A percentile compares a stretch with the other conserved stretches of the same genome.
Conservation (phyloP, 805 yeast species). For the Maudiozyma bulderi region DNA sequence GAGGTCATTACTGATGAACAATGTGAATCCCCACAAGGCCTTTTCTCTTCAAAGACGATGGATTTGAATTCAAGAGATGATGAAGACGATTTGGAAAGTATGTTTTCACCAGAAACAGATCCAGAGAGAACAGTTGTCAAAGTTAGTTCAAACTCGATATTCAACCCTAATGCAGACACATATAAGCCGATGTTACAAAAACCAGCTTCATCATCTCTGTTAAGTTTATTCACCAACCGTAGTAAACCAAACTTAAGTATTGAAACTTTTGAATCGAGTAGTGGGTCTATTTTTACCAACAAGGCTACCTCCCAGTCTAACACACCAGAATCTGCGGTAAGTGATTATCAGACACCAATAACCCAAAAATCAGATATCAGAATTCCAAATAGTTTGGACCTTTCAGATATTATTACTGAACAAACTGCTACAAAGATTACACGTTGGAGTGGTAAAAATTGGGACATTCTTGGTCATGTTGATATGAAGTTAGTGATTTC, state of each 20-base stretch:
- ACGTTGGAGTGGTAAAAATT: conserved; percentile 17
- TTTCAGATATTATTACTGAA: conserved; percentile 1
- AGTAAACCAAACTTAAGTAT: conserved; percentile 11
- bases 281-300: not conserved
- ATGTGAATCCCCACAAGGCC: not conserved
- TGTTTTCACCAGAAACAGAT: not conserved
- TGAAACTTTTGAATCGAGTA: conserved; percentile 6
- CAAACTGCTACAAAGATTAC: conserved; percentile 12
- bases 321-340: not conserved
- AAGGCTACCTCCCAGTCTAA: not conserved
- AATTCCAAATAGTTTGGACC: not conserved
- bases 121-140: not conserved
- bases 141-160: conserved; percentile 1
- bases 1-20: not conserved
- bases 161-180: conserved; percentile 13
- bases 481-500: conserved; percentile 6
- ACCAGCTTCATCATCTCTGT: conserved; percentile 19
- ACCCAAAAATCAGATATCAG: not conserved
- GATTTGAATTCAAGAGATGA: not conserved
- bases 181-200: conserved; percentile 15
- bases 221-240: conserved; percentile 19
- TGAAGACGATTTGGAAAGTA: not conserved
- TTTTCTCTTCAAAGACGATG: not conserved
- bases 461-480: conserved; percentile 14
- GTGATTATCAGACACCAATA: not conserved